Base-by-base conservation (phyloP, 2,329 filamentous ascomycete species). In the Trichoderma sp. region DNA sequence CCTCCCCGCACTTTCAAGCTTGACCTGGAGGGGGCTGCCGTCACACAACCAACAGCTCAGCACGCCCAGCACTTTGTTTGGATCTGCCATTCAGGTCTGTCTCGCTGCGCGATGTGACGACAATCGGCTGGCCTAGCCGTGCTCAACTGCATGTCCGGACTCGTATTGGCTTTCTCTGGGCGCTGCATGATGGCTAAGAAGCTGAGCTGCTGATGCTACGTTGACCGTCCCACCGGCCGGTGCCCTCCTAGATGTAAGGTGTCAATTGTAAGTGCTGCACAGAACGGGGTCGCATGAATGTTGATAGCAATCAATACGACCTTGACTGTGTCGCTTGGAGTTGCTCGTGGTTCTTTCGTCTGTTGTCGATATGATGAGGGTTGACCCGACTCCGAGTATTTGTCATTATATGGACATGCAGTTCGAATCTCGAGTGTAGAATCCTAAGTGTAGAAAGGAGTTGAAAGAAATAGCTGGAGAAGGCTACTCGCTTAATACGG, bases 1-100 rank as follows among this genome's bases (percentile, higher is more conserved):
- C 27, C 14, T 64, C 71, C 71, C 71, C 71, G 71, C 71, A 73
- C 71, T 65, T 56, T 73, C 29, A 27, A 50, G 41, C 63, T 71
- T 71, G 56, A 45, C 50, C 35, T 72, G n/a, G n/a, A 21, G 35
- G 21, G 69, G 69, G 35, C 53, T 50, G 29, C n/a, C 29, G 56
- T 18, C 38, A 53, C 38, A 27, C 68, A 35, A 2, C 33, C 11
- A 33, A 12, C 33, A 62, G 68, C 56, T 21, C 67, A 71, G 2
- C 24, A 60, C n/a, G 5, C 45, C 8, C 18, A 56, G 33, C 31
- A 38, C 31, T 33, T 33, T 53, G 41, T 60, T 60, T n/a, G 8
- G 29, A 73, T 65, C 60, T 65, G 60, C 38, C 60, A 73, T 45
- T 24, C 60, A 63, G 12, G 21, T n/a, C 38, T 24, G 60, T 27